phyloP scores from a whole-genome alignment of 139 green algal species.

The Micractinium conductrix region DNA sequence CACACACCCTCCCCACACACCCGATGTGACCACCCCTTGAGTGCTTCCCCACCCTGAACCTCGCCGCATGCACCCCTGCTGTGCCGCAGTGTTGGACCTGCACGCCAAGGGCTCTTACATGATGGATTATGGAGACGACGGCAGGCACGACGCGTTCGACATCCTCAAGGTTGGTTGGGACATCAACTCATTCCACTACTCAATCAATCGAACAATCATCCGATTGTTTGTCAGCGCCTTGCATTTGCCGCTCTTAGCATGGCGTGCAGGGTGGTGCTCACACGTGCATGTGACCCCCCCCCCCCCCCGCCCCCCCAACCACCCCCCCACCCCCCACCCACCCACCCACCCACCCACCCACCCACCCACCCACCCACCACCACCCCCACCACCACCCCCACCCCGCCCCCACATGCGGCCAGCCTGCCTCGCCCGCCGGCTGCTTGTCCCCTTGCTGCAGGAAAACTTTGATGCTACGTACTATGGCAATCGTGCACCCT shows the following conservation, averaged over 20 bases:
- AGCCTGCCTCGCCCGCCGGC: not conserved
- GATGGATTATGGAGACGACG: not conserved
- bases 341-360: not conserved
- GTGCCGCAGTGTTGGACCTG: conserved; percentile 29
- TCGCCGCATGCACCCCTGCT: not conserved
- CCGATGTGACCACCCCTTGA: not conserved
- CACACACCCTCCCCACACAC: not conserved
- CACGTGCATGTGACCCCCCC: not conserved
- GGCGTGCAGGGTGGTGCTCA: not conserved
- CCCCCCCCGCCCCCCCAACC: too few species aligned
- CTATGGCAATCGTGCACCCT: conserved; percentile 30
- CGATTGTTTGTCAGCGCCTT: not conserved
- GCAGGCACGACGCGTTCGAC: too few species aligned
- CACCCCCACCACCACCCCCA: not conserved
- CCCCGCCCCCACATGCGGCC: not conserved
- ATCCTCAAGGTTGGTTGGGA: too few species aligned
- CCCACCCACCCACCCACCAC: not conserved
- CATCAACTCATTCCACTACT: too few species aligned
- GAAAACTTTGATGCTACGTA: conserved; percentile 10
- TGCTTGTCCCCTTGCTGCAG: not conserved
- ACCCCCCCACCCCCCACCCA: not conserved
- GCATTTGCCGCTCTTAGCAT: not conserved
- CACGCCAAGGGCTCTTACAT: not conserved
- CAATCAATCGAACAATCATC: not conserved
- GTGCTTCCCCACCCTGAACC: not conserved